These are phyloP conservation scores for Ophiobolus disseminans DNA, from an alignment of 2,329 filamentous ascomycete genomes.

Conservation along the genomic window DNA sequence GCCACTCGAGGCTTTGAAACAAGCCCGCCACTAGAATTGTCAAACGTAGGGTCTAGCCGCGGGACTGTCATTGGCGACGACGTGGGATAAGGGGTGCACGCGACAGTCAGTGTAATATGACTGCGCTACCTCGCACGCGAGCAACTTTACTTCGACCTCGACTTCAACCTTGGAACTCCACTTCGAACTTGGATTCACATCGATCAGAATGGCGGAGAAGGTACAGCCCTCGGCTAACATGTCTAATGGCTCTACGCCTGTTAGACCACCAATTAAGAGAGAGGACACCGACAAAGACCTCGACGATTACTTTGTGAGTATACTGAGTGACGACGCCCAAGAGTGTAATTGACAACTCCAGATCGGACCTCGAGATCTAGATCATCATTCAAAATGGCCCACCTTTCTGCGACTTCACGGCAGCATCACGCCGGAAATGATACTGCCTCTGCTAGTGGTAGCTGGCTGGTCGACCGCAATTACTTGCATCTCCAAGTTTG, in stretches of 20 bases:
- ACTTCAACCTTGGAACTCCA: neutral
- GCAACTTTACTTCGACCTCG: neutral
- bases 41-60: slow-evolving; percentile 19
- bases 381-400: slow-evolving; percentile 78
- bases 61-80: slow-evolving; percentile 3
- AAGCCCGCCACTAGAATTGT: slow-evolving; percentile 17
- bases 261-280: slow-evolving; percentile 18
- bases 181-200: too few relatives aligned
- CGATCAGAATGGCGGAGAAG: slow-evolving; percentile 22
- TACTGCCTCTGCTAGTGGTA: slow-evolving; percentile 70
- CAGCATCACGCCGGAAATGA: slow-evolving; percentile 75
- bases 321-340: slow-evolving; percentile 24
- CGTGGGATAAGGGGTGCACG: slow-evolving; percentile 8
- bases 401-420: slow-evolving; percentile 77
- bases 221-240: slow-evolving; percentile 17
- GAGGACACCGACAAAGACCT: slow-evolving; percentile 46
- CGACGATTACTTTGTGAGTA: slow-evolving; percentile 66
- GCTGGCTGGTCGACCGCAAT: slow-evolving; percentile 71
- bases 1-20: slow-evolving; percentile 14
- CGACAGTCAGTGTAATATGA: slow-evolving; percentile 3
- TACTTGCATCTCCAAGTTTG: slow-evolving; percentile 57
- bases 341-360: slow-evolving; percentile 1
- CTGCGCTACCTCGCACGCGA: neutral
- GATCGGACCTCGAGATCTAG: slow-evolving; percentile 69
- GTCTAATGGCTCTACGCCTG: slow-evolving; percentile 8